Evolutionary conservation across 2,329 filamentous ascomycete species (phyloP).

Genomic region (Penicillium sp.): DNA sequence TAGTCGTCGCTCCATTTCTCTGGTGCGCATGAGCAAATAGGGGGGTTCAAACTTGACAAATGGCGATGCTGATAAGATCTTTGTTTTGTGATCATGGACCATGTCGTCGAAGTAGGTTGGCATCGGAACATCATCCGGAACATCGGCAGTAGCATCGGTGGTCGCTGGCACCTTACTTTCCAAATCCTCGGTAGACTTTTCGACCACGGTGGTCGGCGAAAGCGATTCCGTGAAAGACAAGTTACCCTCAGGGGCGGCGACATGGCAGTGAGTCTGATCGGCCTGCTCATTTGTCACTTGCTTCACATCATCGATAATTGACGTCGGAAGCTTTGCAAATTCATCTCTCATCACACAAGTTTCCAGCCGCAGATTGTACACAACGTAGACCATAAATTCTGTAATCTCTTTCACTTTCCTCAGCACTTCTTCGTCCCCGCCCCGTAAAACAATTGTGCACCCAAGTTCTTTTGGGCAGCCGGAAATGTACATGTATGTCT

Average conservation of each 20-base stretch:
- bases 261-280: not conserved
- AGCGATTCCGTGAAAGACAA: not conserved
- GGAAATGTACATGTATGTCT: constrained; percentile 94
- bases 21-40: constrained; percentile 86
- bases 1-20: constrained; percentile 84
- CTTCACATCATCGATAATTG: constrained; percentile 49
- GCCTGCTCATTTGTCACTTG: constrained; percentile 2
- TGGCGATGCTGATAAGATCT: constrained; percentile 89
- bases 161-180: constrained; percentile 16
- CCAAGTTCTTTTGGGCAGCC: constrained; percentile 87
- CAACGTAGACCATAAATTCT: constrained; percentile 98
- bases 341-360: constrained; percentile 93
- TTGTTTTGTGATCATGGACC: constrained; percentile 89
- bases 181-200: constrained; percentile 16
- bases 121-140: constrained; percentile 77
- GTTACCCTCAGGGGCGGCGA: not conserved
- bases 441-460: constrained; percentile 89
- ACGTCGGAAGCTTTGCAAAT: constrained; percentile 76
- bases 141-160: constrained; percentile 43
- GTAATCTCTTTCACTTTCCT: constrained; percentile 86
- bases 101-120: constrained; percentile 94
- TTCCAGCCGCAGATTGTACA: constrained; percentile 95
- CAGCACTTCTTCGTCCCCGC: constrained; percentile 70
- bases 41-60: constrained; percentile 95
- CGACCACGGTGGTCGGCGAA: constrained; percentile 17